phyloP scores from a whole-genome alignment of 1,284 basidiomycete species.

The Ceratorhiza oryzae-sativae region DNA sequence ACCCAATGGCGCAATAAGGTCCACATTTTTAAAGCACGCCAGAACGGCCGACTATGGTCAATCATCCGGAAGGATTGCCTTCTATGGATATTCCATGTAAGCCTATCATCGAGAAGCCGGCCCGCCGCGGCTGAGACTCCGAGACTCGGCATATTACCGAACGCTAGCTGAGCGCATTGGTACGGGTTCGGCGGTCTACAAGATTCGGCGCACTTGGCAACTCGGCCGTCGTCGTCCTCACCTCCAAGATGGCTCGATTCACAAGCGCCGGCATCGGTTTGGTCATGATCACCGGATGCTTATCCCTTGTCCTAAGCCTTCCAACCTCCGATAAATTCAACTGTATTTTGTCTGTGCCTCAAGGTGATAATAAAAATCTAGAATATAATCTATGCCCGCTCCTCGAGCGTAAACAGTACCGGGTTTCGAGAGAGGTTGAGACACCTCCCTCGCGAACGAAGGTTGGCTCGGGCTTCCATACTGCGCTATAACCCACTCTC shows the following conservation, averaged over 20 bases:
- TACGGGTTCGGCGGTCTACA: neutral
- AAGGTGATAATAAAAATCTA: neutral
- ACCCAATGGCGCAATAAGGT: constrained; percentile 30
- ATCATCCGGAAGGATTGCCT: constrained; percentile 15
- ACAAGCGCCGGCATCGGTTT: neutral
- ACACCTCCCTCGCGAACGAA: constrained; percentile 31
- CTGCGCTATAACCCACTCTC: neutral
- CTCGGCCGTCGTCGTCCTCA: neutral
- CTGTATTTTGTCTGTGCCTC: constrained; percentile 18
- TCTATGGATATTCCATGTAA: constrained; percentile 10
- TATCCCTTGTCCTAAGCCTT: neutral
- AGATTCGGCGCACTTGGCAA: neutral
- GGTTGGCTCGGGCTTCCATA: neutral
- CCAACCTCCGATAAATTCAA: constrained; percentile 1
- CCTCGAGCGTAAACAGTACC: constrained; percentile 6
- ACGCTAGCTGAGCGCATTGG: neutral
- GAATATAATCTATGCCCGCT: constrained; percentile 31
- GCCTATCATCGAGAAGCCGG: constrained; percentile 8
- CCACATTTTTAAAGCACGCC: neutral
- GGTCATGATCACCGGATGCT: neutral
- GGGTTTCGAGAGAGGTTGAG: constrained; percentile 24
- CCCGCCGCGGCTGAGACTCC: neutral
- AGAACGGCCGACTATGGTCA: neutral
- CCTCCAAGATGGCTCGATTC: neutral
- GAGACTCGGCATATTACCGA: neutral